Base-by-base conservation (phyloP, 2,329 filamentous ascomycete species). In the Piedraia hortae region DNA sequence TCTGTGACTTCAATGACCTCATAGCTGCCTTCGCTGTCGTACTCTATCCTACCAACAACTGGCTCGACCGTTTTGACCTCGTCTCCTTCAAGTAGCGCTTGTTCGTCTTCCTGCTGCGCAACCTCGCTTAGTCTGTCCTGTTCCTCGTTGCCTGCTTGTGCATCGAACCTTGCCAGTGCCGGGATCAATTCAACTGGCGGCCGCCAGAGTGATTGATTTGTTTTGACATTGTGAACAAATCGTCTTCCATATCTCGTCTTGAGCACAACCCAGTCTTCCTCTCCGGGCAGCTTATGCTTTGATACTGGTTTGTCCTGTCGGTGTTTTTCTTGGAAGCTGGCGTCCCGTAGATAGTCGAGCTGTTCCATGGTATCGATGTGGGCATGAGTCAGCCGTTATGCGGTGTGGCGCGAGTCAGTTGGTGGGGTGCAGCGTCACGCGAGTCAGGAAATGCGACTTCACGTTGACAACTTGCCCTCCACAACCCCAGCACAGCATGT, bases 141-240 rank as follows among this genome's bases (percentile, higher is more conserved):
- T 20, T 32, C 27, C 12, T 30, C 21, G 21, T 28, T 27, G 14
- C 29, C 34, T 25, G 28, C 27, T 9, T 26, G 26, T 12, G 48
- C 48, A 36, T 70, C 64, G 24, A 85, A 73, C 8, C 65, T 61
- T 3, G 60, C 41, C 2, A 68, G 60, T 0, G 64, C 77, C 28
- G 70, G 66, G 57, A 80, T 68, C 16, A 97, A 56, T 41, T 85
- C 69, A 24, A 75, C 63, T 0, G 85, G 85, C 35, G 91, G 85
- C 37, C 77, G 77, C 85, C 88, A 97, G 44, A 78, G 78, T 44
- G 80, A 93, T 33, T 78, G 59, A 16, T 82, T 73, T 32, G 82
- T 90, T 24, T 60, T 59, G 0, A 67, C 62, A 34, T 97, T 90
- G 50, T 89, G 74, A 2, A 80, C 78, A 39, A 97, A 97, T 23